These are phyloP conservation scores for Boletus speciosus DNA, from an alignment of 768 basidiomycete species.

Conservation along the genomic window DNA sequence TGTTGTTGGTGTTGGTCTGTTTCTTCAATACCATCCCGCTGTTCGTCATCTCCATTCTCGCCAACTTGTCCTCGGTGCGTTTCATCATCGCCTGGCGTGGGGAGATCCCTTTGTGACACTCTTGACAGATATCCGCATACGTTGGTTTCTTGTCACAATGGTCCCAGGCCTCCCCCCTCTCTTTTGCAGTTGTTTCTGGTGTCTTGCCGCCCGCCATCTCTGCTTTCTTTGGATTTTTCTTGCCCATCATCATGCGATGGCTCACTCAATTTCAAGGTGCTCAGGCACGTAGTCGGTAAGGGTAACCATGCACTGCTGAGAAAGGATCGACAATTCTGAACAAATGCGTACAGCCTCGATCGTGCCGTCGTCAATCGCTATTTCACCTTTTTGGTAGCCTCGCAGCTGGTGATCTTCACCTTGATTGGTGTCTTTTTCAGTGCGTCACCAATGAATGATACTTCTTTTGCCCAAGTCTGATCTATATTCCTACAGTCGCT, in stretches of 20 bases:
- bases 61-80: slow-evolving; percentile 81
- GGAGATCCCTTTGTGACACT: background rate
- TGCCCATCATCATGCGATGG: slow-evolving; percentile 90
- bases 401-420: slow-evolving; percentile 92
- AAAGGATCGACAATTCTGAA: background rate
- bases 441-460: slow-evolving; percentile 34
- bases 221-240: slow-evolving; percentile 82
- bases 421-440: slow-evolving; percentile 87
- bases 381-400: slow-evolving; percentile 90
- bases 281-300: slow-evolving; percentile 30
- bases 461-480: background rate
- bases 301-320: no score
- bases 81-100: background rate
- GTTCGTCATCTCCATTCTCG: slow-evolving; percentile 83
- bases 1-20: slow-evolving; percentile 73
- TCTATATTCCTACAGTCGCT: slow-evolving; percentile 21
- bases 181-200: slow-evolving; percentile 88
- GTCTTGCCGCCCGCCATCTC: slow-evolving; percentile 88
- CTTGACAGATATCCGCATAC: slow-evolving; percentile 42
- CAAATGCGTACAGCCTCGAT: slow-evolving; percentile 59
- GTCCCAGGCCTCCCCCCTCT: slow-evolving; percentile 54
- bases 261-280: slow-evolving; percentile 68
- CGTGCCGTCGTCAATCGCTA: slow-evolving; percentile 91
- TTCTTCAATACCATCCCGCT: slow-evolving; percentile 95
- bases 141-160: slow-evolving; percentile 76